Base-by-base conservation (phyloP, 345 rosid genomes). In the Eucalyptus erythrocorys region DNA sequence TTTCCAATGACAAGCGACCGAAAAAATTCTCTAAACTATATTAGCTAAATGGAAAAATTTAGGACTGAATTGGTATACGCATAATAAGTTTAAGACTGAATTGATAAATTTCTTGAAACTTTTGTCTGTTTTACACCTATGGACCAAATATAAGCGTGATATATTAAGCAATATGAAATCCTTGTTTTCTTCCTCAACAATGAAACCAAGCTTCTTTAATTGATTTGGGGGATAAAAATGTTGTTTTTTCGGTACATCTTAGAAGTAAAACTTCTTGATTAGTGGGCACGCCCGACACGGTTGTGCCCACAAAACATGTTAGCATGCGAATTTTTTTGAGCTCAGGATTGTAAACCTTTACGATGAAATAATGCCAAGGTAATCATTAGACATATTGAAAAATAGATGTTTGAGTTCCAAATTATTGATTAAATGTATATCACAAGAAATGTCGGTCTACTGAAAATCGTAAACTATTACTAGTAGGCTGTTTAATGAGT, bases 51-150 rank as follows among this genome's bases (percentile, higher is more conserved):
- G 1, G 1, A 4, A 55, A 55, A 24, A 0, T 24, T 55, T 55
- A 55, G 1, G 1, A 10, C 6, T 55, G 0, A 55, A 26, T 22
- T 55, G 6, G 1, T 0, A 55, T 24, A 4, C 27, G 0, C 24
- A 55, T 5, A 22, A 55, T 55, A 55, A 24, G 1, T 55, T 55
- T 55, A 55, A 55, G 27, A 55, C 0, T 0, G 1, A 22, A 55
- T 55, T 55, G 61, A 1, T 22, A 24, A 24, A 9, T 55, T 55
- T 55, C 30, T 2, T 51, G 4, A 32, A 32, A 32, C 22, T 10
- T 71, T 71, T 5, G 37, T 34, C 45, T 71, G 17, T 34, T 34
- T 34, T 17, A 15, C 24, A 71, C 81, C 81, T 10, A 16, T 66
- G 22, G 4, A 68, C 24, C 80, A 19, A 68, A 34, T 19, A 32